These are phyloP conservation scores for Strobilomyces confusus DNA, from an alignment of 768 basidiomycete species.

Conservation along the genomic window DNA sequence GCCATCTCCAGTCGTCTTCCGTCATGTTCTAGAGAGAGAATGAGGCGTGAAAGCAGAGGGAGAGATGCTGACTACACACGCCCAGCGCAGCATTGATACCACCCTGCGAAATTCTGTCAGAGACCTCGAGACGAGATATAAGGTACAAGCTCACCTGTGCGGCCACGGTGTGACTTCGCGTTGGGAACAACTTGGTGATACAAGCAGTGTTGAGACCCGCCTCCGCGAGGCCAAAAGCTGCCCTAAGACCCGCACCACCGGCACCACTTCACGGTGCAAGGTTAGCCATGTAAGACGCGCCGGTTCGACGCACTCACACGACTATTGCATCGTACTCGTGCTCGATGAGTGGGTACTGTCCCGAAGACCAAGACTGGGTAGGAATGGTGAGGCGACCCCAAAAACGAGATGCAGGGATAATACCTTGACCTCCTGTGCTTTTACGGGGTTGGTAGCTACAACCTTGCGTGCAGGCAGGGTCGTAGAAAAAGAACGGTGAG, in stretches of 20 bases:
- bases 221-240: slow-evolving; percentile 97
- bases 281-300: slow-evolving; percentile 13
- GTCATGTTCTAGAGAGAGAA: slow-evolving; percentile 78
- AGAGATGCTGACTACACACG: slow-evolving; percentile 41
- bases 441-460: slow-evolving; percentile 68
- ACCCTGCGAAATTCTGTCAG: slow-evolving; percentile 49
- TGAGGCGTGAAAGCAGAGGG: slow-evolving; percentile 6
- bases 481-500: slow-evolving; percentile 61
- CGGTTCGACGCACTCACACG: slow-evolving; percentile 62
- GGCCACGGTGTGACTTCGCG: slow-evolving; percentile 97
- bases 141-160: slow-evolving; percentile 64
- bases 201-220: slow-evolving; percentile 98
- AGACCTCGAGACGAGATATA: neutral
- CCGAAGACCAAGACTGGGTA: slow-evolving; percentile 67
- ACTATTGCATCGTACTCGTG: slow-evolving; percentile 99
- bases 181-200: slow-evolving; percentile 98
- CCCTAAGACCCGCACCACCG: slow-evolving; percentile 96
- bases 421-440: slow-evolving; percentile 82
- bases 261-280: slow-evolving; percentile 64
- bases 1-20: slow-evolving; percentile 99
- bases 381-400: slow-evolving; percentile 1
- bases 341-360: slow-evolving; percentile 95
- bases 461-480: slow-evolving; percentile 57
- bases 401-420: slow-evolving; percentile 9
- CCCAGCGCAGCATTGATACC: slow-evolving; percentile 98